Base-by-base conservation (phyloP, 371 early-diverging fungal species). In the Mortierella sp. region DNA sequence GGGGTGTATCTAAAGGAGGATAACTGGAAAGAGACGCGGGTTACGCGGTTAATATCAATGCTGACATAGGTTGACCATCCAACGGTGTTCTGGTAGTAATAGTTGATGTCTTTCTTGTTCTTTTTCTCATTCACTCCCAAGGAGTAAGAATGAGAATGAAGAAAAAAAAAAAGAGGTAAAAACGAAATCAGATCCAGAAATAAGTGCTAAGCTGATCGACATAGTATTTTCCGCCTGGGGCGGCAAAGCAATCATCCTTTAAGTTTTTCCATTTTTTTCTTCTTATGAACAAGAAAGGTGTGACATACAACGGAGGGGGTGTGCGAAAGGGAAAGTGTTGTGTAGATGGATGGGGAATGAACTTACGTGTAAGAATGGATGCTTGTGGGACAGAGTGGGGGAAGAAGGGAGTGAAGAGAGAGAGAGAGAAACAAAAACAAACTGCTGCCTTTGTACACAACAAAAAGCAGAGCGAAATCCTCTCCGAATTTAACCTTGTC, bases 201-300 rank as follows among this genome's bases (percentile, higher is more conserved):
- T 58, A 58, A 34, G 61, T 58, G 61, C 61, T 58, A 58, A 53
- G 61, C 61, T 58, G 61, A 58, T 58, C 61, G 61, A 58, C 61
- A 58, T 58, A 34, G 34, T 58, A 22, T 9, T 58, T 58, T 58
- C 61, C 61, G 61, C 61, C 61, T 58, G 61, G 61, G 61, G 61
- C 61, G 61, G 61, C 61, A 58, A 50, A 58, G 61, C 61, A 58
- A 58, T 58, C 61, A 58, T 58, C 61, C 3, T 34, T 58, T 37
- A 19, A 37, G 61, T 58, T 58, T 58, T 58, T 58, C n/a, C n/a
- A n/a, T n/a, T 58, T 58, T 34, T 19, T 0, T 31, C 34, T 48
- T n/a, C 48, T 14, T 45, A 34, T 7, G 26, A 26, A n/a, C 26
- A 34, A 22, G 34, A 29, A 11, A 29, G 52, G 31, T 53, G 55